phyloP scores from a whole-genome alignment of 2,329 filamentous ascomycete species.

The Metarhizium brunneum region DNA sequence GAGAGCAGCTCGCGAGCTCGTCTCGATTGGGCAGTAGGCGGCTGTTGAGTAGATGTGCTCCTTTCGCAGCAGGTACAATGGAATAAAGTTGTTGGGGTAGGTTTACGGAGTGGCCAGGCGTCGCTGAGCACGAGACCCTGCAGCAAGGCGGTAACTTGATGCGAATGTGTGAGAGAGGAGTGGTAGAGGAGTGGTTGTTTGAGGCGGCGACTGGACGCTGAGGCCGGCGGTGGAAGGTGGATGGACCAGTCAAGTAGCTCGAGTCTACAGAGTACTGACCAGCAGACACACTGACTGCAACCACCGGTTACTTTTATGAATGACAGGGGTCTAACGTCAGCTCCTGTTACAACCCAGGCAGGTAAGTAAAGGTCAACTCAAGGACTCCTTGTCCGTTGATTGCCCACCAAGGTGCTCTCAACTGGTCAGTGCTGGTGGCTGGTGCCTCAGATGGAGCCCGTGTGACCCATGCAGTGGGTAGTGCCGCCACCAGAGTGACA shows the following conservation, averaged over 20 bases:
- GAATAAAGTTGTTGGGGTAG: not conserved
- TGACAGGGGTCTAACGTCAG: not conserved
- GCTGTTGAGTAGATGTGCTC: not conserved
- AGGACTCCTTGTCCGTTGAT: no score
- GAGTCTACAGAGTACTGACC: not conserved
- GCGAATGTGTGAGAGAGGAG: not conserved
- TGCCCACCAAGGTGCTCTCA: no score
- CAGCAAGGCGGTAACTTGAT: not conserved
- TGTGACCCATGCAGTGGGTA: no score
- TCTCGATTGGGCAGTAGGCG: not conserved
- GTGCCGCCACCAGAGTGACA: not conserved
- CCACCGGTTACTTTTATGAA: no score
- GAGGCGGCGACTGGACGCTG: not conserved
- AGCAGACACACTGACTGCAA: no score
- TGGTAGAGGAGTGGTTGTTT: not conserved
- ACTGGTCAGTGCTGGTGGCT: no score
- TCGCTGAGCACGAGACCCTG: conserved; percentile 1
- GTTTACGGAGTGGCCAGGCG: not conserved
- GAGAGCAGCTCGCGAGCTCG: not conserved
- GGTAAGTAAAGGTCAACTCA: no score
- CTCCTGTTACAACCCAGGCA: no score
- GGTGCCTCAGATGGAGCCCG: no score
- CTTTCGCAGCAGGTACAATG: conserved; percentile 2
- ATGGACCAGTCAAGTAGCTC: no score
- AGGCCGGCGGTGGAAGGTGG: not conserved